Percentiles rank a stretch among this genome's conserved stretches.
Conservation (phyloP, 805 yeast genomes). For the Teunomyces barrocoloradensis region DNA sequence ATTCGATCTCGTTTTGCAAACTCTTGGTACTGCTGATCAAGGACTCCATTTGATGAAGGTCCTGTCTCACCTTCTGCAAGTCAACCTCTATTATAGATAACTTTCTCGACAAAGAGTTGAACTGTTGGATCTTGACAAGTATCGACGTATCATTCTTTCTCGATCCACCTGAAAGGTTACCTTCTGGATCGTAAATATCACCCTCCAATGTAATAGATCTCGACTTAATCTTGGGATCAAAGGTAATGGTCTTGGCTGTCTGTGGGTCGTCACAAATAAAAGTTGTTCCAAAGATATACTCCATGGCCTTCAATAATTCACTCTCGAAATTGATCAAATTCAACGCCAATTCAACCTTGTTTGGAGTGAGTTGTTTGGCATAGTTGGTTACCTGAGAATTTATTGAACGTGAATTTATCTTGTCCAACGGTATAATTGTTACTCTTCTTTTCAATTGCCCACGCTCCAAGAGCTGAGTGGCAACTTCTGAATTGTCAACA, state of each 20-base stretch:
- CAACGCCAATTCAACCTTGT: slow-evolving; percentile 85
- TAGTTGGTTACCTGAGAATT: slow-evolving; percentile 49
- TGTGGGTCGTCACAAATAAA: slow-evolving; percentile 84
- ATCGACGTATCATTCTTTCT: slow-evolving; percentile 58
- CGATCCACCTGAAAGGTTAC: slow-evolving; percentile 95
- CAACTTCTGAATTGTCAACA: slow-evolving; percentile 83
- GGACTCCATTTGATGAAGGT: slow-evolving; percentile 41
- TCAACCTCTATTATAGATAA: slow-evolving; percentile 42
- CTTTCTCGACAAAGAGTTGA: slow-evolving; percentile 44
- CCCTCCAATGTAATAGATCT: slow-evolving; percentile 90
- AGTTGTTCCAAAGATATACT: slow-evolving; percentile 87
- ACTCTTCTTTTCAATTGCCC: slow-evolving; percentile 81
- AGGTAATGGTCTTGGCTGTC: slow-evolving; percentile 85
- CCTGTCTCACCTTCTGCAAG: slow-evolving; percentile 36
- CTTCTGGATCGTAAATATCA: slow-evolving; percentile 93
- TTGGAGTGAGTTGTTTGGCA: slow-evolving; percentile 79
- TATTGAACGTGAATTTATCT: slow-evolving; percentile 63
- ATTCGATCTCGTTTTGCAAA: slow-evolving; percentile 56
- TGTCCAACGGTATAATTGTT: slow-evolving; percentile 89
- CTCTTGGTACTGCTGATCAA: slow-evolving; percentile 50
- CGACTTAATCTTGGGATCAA: slow-evolving; percentile 74
- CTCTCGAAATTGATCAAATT: slow-evolving; percentile 72
- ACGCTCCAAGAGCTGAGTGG: slow-evolving; percentile 73
- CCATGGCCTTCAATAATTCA: slow-evolving; percentile 79
- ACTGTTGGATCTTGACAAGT: slow-evolving; percentile 63